Base-by-base conservation (phyloP, 768 basidiomycete genomes). In the Favolaschia claudopus region DNA sequence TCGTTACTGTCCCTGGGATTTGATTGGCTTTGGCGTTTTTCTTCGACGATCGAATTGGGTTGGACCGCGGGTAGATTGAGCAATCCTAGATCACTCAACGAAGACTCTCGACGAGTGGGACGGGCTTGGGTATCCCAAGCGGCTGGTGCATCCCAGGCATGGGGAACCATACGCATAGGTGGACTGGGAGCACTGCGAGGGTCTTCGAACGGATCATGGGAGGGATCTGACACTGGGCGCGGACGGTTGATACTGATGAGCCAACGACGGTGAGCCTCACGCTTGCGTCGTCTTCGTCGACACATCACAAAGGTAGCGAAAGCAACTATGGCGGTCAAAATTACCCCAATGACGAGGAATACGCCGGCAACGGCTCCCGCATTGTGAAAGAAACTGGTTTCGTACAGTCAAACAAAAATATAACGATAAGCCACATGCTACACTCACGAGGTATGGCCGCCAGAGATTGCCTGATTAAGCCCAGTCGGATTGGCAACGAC, bases 311-410 rank as follows among this genome's bases (percentile, higher is more conserved):
- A 63, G 22, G 87, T 60, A 1, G 77, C 79, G 1, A 83, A 79
- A 6, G 80, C 75, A 33, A 82, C 73, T 20, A 93, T 67, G 7
- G 31, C 44, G 12, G 63, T 60, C 22, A 60, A 7, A 13, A 60
- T 22, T 14, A 34, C 57, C 13, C 88, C 91, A 38, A 89, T 81
- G 12, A 79, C 85, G 7, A 89, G 79, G 70, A 93, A 93, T n/a
- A 87, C 84, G 7, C 89, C 91, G 2, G 87, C 85, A 4, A 92
- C 86, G 10, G 87, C 87, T 2, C 87, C 85, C 27, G 78, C 85
- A 68, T 93, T 87, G 42, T 77, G 74, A 64, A 92, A 83, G 74
- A 92, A 88, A 12, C 85, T 87, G 53, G n/a, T n/a, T n/a, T n/a
- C n/a, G n/a, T n/a, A 17, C 36, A 43, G n/a, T 24, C 19, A 10